Evolutionary conservation across 139 green algal genomes (phyloP).

Genomic region (Zygnema circumcarinatum): DNA sequence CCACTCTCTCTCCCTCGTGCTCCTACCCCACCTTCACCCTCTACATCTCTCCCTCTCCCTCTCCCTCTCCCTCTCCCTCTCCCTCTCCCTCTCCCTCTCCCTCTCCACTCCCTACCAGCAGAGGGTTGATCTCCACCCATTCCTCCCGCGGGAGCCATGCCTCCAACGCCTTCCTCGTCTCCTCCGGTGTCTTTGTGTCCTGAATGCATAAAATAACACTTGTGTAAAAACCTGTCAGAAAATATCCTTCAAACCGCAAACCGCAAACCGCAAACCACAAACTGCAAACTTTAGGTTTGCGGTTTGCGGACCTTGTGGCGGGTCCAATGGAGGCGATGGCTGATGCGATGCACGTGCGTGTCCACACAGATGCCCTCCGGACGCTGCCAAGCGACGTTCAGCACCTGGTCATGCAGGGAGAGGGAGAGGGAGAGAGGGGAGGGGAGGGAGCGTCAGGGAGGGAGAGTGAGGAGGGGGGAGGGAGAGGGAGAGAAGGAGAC

Average conservation of each 20-base stretch:
- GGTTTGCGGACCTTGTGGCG: neutral
- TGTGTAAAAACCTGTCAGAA: no score
- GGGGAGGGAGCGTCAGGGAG: no score
- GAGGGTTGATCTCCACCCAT: conserved; percentile 59
- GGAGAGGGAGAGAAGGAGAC: no score
- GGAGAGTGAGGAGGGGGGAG: no score
- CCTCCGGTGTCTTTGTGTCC: conserved; percentile 53
- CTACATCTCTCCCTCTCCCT: neutral
- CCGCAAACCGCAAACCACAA: no score
- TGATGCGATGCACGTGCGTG: conserved; percentile 62
- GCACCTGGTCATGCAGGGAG: conserved; percentile 15
- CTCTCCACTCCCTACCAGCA: conserved; percentile 15
- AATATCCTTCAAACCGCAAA: no score
- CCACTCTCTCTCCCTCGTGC: neutral
- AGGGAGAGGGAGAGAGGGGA: no score
- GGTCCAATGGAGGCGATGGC: conserved; percentile 52
- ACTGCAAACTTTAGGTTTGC: neutral
- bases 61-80: neutral
- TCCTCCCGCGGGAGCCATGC: conserved; percentile 49
- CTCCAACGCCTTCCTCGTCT: conserved; percentile 53
- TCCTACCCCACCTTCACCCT: neutral
- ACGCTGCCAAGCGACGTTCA: conserved; percentile 56
- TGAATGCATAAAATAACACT: no score
- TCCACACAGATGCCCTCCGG: conserved; percentile 61
- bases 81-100: neutral